A percentile compares a stretch with the other conserved stretches of the same genome.
These are phyloP conservation scores for Sequoiadendron giganteum DNA, from an alignment of 75 land plant species.

Conservation along the genomic window DNA sequence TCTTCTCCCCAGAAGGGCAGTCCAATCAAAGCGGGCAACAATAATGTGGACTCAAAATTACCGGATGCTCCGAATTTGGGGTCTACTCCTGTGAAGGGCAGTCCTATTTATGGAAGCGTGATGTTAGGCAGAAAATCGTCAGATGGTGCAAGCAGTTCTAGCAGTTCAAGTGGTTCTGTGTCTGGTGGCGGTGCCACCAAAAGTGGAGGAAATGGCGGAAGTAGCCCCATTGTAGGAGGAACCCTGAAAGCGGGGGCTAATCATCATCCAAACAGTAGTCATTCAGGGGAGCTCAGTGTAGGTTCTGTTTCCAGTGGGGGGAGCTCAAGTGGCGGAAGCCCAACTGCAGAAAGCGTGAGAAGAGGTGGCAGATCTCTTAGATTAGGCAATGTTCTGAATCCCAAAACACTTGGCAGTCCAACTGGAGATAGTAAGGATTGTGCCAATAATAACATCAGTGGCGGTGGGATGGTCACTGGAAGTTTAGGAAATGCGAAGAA, in stretches of 20 bases:
- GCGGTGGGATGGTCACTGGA: background rate
- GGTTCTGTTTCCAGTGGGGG: conserved; percentile 13
- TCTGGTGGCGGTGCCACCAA: conserved; percentile 4
- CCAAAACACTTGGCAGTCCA: background rate
- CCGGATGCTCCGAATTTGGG: background rate
- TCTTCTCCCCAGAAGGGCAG: background rate
- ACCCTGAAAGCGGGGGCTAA: background rate
- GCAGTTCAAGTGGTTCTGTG: conserved; percentile 11
- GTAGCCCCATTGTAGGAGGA: conserved; percentile 8
- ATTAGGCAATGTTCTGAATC: conserved; percentile 7
- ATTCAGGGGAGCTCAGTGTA: conserved; percentile 7
- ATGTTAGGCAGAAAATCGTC: conserved; percentile 9
- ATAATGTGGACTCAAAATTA: background rate
- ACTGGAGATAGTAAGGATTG: conserved; percentile 10
- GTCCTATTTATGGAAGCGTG: background rate
- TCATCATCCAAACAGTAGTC: background rate
- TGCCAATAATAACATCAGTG: background rate
- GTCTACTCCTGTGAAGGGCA: background rate
- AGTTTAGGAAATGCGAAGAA: conserved; percentile 3
- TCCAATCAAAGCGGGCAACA: background rate
- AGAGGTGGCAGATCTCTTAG: conserved; percentile 8
- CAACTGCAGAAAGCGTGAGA: conserved; percentile 7
- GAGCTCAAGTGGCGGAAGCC: conserved; percentile 11
- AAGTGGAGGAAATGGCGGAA: conserved; percentile 4
- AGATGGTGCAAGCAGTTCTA: conserved; percentile 9